Evolutionary conservation across 768 basidiomycete genomes (phyloP).

Genomic region (Phylloporus scabripes): DNA sequence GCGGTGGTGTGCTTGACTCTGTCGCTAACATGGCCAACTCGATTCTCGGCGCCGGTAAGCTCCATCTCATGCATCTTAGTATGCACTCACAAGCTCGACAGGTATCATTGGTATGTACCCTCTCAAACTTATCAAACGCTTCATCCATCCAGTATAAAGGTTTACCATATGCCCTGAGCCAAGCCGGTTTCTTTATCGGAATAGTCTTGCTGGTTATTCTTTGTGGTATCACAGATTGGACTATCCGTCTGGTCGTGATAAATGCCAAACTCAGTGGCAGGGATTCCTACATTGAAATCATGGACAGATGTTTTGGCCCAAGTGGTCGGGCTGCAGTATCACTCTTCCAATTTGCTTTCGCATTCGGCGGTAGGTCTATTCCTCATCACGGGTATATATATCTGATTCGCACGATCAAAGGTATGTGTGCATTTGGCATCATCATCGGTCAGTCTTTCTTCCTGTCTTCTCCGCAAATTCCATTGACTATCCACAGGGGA

Average conservation of each 20-base stretch:
- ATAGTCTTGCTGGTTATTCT: conserved; percentile 74
- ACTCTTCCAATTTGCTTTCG: conserved; percentile 96
- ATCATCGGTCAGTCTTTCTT: conserved; percentile 56
- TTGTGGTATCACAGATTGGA: conserved; percentile 92
- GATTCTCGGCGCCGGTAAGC: conserved; percentile 84
- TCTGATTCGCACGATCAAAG: conserved; percentile 34
- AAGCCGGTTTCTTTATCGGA: conserved; percentile 92
- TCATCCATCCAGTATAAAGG: conserved; percentile 40
- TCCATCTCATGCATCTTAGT: conserved; percentile 1
- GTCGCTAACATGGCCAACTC: conserved; percentile 95
- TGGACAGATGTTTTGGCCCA: conserved; percentile 88
- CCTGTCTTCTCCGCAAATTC: background rate
- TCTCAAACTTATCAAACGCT: background rate
- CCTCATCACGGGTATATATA: background rate
- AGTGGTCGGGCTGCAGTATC: conserved; percentile 92
- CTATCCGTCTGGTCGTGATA: conserved; percentile 90
- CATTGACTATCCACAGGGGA: conserved; percentile 51
- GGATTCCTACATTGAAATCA: conserved; percentile 89
- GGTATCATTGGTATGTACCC: conserved; percentile 64
- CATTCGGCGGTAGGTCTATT: conserved; percentile 73
- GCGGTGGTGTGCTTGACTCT: conserved; percentile 74
- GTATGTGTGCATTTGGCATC: conserved; percentile 98
- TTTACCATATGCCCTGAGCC: conserved; percentile 88
- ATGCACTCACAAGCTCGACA: conserved; percentile 26
- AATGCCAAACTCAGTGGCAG: conserved; percentile 95